These are phyloP conservation scores for Hippophae rhamnoides DNA, from an alignment of 306 rosid genomes.

Conservation along the genomic window DNA sequence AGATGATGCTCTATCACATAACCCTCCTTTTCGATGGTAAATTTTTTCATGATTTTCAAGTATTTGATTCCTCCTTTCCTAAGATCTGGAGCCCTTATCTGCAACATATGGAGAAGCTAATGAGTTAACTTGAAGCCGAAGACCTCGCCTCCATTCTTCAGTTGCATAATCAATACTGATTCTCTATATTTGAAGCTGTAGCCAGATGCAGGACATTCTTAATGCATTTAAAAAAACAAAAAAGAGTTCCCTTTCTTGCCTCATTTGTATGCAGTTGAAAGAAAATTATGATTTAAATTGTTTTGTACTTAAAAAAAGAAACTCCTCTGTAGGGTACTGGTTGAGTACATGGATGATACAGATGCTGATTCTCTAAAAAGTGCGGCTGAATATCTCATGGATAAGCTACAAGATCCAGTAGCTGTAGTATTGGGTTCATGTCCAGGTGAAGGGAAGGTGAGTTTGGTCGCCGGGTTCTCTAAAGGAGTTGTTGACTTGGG, in stretches of 20 bases:
- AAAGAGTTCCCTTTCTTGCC: too few relatives aligned
- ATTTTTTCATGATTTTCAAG: too few relatives aligned
- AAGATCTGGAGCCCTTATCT: too few relatives aligned
- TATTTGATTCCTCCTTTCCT: too few relatives aligned
- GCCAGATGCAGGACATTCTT: too few relatives aligned
- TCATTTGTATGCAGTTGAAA: background rate
- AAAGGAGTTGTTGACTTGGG: conserved; percentile 64
- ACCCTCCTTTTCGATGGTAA: background rate
- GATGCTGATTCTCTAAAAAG: conserved; percentile 82
- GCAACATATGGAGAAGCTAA: too few relatives aligned
- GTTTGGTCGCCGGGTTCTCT: conserved; percentile 90
- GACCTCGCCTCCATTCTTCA: too few relatives aligned
- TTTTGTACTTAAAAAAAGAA: conserved; percentile 6
- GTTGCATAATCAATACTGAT: too few relatives aligned
- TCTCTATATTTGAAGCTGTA: too few relatives aligned
- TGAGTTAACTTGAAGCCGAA: too few relatives aligned
- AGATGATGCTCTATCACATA: background rate
- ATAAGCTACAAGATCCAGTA: conserved; percentile 68
- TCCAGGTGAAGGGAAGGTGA: conserved; percentile 83
- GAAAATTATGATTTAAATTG: conserved; percentile 2
- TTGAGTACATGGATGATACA: conserved; percentile 69
- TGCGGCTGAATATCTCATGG: conserved; percentile 74
- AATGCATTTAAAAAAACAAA: too few relatives aligned
- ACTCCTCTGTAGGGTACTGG: conserved; percentile 48
- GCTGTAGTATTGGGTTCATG: conserved; percentile 82